Base-by-base conservation (phyloP, 805 yeast species). In the Candida krabiensis region DNA sequence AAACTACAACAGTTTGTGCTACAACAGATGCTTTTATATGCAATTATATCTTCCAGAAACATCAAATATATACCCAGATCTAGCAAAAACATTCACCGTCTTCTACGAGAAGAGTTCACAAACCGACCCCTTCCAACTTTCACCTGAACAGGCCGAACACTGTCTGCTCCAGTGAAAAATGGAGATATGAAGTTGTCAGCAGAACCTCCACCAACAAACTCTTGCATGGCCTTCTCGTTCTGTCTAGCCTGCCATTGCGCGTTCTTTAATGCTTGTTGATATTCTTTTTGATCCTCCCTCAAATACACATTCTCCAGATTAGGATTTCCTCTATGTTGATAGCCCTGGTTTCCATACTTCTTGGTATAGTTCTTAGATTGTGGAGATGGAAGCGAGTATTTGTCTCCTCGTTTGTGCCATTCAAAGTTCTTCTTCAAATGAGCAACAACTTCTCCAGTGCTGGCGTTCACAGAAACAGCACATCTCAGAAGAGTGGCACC, bases 211-310 rank as follows among this genome's bases (percentile, higher is more conserved):
- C 97, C 96, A 35, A 90, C 81, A 83, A 95, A 93, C 53, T 87
- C 88, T 50, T 83, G 81, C 46, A 89, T 67, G 40, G 85, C 70
- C 60, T 90, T 90, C 55, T 90, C 97, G 53, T 86, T 87, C 53
- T 86, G 85, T 53, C 86, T 75, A 55, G 86, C 77, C 51, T 81
- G 83, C 95, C 96, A 88, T 30, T 82, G 81, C 38, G 90, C 95
- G 53, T 86, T 83, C 59, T 89, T 89, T 43, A 91, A 59, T 2
- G 96, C 96, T 60, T 84, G 81, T 48, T 79, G 78, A 61, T 93
- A 93, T 63, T 93, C 99, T 55, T 85, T 86, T 67, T 93, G 97
- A 64, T 93, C 99, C 61, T 86, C 98, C 52, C 95, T 78, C 40
- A 89, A 71, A 33, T 85, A 72, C 30, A 73, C 73, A 44, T 73